Percentiles rank a stretch among this genome's conserved stretches.
phyloP scores from a whole-genome alignment of 2,329 filamentous ascomycete genomes.

The Penicillium sp. region DNA sequence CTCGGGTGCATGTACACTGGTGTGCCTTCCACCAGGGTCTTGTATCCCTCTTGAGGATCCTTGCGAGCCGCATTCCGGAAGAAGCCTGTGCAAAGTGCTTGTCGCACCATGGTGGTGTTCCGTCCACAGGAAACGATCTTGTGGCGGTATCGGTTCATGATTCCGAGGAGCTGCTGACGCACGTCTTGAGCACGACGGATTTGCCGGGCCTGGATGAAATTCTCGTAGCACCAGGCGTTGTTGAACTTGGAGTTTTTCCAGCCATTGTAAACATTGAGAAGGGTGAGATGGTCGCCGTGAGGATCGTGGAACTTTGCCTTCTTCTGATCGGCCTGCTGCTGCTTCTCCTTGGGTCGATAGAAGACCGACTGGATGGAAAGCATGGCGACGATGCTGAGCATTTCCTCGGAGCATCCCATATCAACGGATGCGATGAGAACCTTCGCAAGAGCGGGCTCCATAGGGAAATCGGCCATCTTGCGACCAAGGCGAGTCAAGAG shows the following conservation, averaged over 20 bases:
- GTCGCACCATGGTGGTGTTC: slow-evolving; percentile 82
- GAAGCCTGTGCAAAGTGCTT: slow-evolving; percentile 89
- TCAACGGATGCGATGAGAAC: slow-evolving; percentile 86
- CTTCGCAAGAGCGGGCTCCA: slow-evolving; percentile 92
- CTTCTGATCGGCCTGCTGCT: slow-evolving; percentile 93
- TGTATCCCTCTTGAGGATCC: slow-evolving; percentile 95
- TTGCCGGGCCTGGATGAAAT: slow-evolving; percentile 90
- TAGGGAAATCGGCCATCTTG: slow-evolving; percentile 98
- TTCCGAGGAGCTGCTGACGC: slow-evolving; percentile 84
- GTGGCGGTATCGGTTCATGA: slow-evolving; percentile 91
- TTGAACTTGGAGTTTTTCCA: slow-evolving; percentile 86
- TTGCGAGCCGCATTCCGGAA: slow-evolving; percentile 95
- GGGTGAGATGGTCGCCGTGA: slow-evolving; percentile 87
- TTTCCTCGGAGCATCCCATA: slow-evolving; percentile 86
- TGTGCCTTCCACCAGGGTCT: slow-evolving; percentile 93
- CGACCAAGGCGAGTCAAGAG: slow-evolving; percentile 86
- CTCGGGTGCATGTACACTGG: slow-evolving; percentile 93
- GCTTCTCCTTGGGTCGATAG: slow-evolving; percentile 96
- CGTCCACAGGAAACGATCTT: slow-evolving; percentile 80
- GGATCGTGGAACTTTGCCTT: slow-evolving; percentile 97
- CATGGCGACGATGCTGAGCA: slow-evolving; percentile 94
- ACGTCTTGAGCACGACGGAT: slow-evolving; percentile 92
- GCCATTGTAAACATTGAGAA: slow-evolving; percentile 95
- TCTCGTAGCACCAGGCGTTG: slow-evolving; percentile 93
- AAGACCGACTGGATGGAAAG: slow-evolving; percentile 84